phyloP scores from a whole-genome alignment of 2,329 filamentous ascomycete species.

The Didymosphaeria variabile region DNA sequence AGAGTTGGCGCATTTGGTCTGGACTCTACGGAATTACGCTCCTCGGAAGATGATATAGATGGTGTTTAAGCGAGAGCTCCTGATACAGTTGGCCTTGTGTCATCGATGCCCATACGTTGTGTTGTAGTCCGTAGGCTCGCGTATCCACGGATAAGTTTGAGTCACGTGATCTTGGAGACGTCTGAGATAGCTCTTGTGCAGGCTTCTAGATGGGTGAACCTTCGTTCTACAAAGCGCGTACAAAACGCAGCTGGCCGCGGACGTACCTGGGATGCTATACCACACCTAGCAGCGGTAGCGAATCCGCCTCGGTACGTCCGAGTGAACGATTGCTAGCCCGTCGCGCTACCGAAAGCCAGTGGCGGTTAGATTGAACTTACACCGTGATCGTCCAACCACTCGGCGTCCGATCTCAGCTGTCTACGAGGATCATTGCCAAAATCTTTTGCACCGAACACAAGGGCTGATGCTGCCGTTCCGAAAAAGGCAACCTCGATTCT shows the following conservation, averaged over 20 bases:
- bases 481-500: background rate
- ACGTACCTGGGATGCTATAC: background rate
- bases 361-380: background rate
- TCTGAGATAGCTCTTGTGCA: background rate
- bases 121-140: background rate
- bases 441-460: background rate
- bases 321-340: background rate
- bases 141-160: background rate
- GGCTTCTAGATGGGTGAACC: background rate
- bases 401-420: background rate
- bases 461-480: background rate
- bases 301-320: background rate
- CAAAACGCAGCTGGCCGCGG: background rate
- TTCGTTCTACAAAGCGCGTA: background rate
- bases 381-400: conserved; percentile 1
- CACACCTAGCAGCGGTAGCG: background rate
- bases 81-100: no score
- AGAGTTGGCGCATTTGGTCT: no score
- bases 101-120: background rate
- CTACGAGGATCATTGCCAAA: background rate
- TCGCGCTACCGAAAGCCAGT: conserved; percentile 1
- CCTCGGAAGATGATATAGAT: no score
- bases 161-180: background rate
- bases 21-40: no score
- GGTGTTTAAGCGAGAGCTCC: no score